Conservation (phyloP, 176 grass and related monocot genomes). For the Carex cristatella region DNA sequence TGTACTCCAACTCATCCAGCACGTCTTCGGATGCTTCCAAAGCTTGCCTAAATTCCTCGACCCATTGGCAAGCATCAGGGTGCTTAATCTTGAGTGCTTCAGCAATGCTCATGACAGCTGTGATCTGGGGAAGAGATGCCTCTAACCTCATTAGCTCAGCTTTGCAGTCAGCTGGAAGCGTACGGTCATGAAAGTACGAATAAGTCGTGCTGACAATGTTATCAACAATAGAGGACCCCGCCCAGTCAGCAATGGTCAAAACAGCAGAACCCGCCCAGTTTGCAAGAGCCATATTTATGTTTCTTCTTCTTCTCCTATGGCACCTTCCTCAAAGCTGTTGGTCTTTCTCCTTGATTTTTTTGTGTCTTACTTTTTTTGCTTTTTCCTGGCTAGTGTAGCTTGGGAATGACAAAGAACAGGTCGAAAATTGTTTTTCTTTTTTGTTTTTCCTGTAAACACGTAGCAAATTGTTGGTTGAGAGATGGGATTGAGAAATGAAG, state of each 20-base stretch:
- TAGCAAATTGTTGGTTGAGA: background rate
- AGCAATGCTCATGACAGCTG: background rate
- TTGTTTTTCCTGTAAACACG: background rate
- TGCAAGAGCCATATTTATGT: background rate
- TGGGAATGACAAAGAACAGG: background rate
- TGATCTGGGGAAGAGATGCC: background rate
- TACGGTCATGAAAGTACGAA: too few species aligned
- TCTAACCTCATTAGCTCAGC: background rate
- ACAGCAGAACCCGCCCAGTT: background rate
- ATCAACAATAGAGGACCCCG: background rate
- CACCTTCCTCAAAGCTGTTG: background rate
- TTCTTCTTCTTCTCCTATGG: too few species aligned
- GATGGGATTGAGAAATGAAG: background rate
- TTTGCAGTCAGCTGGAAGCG: background rate
- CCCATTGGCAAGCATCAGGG: background rate
- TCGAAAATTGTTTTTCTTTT: too few species aligned
- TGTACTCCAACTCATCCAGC: background rate
- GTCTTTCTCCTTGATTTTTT: background rate
- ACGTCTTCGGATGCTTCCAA: slow-evolving; percentile 27
- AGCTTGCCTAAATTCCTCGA: background rate
- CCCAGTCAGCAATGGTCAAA: background rate
- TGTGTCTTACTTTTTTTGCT: background rate
- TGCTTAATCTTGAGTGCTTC: background rate
- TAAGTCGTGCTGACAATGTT: background rate
- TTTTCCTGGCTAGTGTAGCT: background rate